Evolutionary conservation across 805 yeast species (phyloP).

Genomic region (Metschnikowia matae): DNA sequence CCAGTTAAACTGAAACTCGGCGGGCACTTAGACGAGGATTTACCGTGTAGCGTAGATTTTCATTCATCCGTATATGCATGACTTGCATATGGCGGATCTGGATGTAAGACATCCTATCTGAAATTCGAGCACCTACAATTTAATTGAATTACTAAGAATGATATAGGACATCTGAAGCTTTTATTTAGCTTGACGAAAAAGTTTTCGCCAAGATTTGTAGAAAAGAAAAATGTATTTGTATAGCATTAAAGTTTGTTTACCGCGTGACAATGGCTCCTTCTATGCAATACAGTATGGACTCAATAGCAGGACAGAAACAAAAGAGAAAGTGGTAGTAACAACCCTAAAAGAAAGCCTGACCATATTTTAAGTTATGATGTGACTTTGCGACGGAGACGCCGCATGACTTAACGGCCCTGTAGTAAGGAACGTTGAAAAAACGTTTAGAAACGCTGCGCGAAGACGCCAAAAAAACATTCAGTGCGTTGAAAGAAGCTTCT

Average conservation of each 20-base stretch:
- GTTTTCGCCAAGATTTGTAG: too few species aligned
- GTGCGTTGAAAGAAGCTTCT: constrained; percentile 4
- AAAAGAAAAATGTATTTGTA: too few species aligned
- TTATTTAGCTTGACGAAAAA: too few species aligned
- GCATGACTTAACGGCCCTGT: neutral
- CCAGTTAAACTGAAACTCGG: too few species aligned
- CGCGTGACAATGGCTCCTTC: too few species aligned
- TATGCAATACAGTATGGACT: neutral
- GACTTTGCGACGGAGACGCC: neutral
- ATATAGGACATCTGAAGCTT: too few species aligned
- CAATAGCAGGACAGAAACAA: neutral
- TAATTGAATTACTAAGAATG: too few species aligned
- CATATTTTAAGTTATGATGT: neutral
- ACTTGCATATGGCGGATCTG: neutral
- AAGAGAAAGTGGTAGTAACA: too few species aligned
- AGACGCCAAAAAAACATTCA: neutral
- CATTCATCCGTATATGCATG: neutral
- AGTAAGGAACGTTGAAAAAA: neutral
- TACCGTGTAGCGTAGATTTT: neutral
- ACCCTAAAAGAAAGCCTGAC: too few species aligned
- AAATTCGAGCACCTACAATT: neutral
- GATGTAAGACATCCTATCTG: neutral
- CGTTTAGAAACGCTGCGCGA: neutral
- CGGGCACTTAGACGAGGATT: neutral
- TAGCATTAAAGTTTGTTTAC: too few species aligned